Conservation (phyloP, 805 yeast genomes). For the Ogataea methylovora region DNA sequence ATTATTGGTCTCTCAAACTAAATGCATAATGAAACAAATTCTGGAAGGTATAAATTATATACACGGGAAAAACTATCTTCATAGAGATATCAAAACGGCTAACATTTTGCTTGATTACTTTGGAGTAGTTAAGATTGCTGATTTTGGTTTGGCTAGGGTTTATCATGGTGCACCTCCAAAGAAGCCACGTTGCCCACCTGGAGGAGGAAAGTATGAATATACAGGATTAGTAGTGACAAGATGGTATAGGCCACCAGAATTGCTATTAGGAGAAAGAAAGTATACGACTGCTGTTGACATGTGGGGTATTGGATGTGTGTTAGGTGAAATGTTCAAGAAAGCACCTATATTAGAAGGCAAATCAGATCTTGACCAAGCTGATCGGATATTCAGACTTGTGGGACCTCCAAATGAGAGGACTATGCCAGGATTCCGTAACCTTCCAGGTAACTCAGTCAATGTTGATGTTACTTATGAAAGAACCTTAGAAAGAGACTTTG, state of each 20-base stretch:
- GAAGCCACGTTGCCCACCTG: constrained; percentile 27
- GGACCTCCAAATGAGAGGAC: constrained; percentile 65
- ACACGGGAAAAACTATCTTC: constrained; percentile 56
- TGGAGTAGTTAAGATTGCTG: constrained; percentile 86
- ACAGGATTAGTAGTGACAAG: constrained; percentile 81
- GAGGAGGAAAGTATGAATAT: constrained; percentile 46
- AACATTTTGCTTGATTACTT: constrained; percentile 71
- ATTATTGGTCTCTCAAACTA: constrained; percentile 61
- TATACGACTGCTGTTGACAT: constrained; percentile 94
- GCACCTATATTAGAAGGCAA: constrained; percentile 82
- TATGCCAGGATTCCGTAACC: constrained; percentile 53
- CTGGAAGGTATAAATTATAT: constrained; percentile 75
- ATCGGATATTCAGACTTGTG: constrained; percentile 66
- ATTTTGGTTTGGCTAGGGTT: constrained; percentile 85
- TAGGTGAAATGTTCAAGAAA: constrained; percentile 80
- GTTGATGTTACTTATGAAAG: constrained; percentile 24
- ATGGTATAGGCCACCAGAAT: constrained; percentile 97
- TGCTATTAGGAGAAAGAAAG: constrained; percentile 73
- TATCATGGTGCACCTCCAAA: constrained; percentile 29
- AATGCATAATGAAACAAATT: constrained; percentile 74
- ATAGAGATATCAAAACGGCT: constrained; percentile 95
- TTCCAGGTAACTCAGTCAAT: constrained; percentile 47
- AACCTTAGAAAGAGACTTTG: constrained; percentile 43
- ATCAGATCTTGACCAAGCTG: constrained; percentile 84
- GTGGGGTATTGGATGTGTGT: constrained; percentile 97